Evolutionary conservation across 1,284 basidiomycete genomes (phyloP).

Genomic region (Laetiporus sulphureus): DNA sequence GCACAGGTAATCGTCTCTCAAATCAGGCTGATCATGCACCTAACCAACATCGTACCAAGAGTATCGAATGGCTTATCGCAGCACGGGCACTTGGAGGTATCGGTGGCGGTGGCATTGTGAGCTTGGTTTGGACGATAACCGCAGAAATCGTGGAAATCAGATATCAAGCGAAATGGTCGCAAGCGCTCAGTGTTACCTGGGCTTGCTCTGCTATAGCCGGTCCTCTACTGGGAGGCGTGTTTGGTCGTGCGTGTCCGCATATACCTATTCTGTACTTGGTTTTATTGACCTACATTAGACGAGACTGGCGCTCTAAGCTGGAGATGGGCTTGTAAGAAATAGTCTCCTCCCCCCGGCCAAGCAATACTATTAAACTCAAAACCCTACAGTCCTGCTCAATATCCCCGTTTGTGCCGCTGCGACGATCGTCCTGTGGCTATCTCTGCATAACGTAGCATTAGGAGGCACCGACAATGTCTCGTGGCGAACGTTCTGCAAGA

Average conservation of each 20-base stretch:
- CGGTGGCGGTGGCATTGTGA: constrained; percentile 77
- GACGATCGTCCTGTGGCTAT: constrained; percentile 46
- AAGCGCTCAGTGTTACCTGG: constrained; percentile 77
- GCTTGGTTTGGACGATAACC: constrained; percentile 76
- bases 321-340: constrained; percentile 81
- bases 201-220: constrained; percentile 76
- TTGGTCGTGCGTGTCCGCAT: constrained; percentile 51
- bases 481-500: constrained; percentile 44
- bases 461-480: constrained; percentile 39
- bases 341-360: no score
- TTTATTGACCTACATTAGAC: constrained; percentile 9
- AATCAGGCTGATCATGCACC: constrained; percentile 7
- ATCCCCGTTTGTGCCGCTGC: constrained; percentile 65
- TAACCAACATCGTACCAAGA: constrained; percentile 32
- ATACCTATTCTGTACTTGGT: constrained; percentile 3
- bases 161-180: constrained; percentile 72
- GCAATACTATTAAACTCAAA: no score
- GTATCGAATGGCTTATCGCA: constrained; percentile 50
- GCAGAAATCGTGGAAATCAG: constrained; percentile 68
- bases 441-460: constrained; percentile 51
- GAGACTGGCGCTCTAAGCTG: constrained; percentile 39
- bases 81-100: constrained; percentile 59
- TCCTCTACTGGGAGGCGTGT: constrained; percentile 69
- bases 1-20: constrained; percentile 42
- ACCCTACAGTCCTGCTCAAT: constrained; percentile 63